These are phyloP conservation scores for Penicillium rolfsii DNA, from an alignment of 2,329 filamentous ascomycete genomes.

Conservation along the genomic window DNA sequence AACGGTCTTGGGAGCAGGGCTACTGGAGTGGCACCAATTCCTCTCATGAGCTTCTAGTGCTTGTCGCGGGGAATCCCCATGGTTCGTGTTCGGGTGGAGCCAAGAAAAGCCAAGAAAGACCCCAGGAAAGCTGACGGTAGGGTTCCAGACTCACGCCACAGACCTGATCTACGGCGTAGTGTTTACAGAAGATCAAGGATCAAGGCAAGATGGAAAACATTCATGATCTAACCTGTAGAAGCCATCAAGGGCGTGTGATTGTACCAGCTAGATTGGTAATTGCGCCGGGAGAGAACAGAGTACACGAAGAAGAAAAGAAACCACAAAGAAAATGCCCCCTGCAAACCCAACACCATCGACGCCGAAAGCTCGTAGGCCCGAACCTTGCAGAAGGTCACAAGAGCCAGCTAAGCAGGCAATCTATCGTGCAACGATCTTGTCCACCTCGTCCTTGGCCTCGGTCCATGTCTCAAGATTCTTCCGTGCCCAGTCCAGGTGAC, in stretches of 20 bases:
- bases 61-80: not conserved
- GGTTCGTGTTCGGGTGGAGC: not conserved
- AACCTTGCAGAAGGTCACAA: not conserved
- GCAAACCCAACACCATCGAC: not conserved
- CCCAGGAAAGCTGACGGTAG: not conserved
- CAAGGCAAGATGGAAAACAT: not conserved
- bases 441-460: slow-evolving; percentile 82
- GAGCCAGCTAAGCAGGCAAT: not conserved
- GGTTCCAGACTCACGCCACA: not conserved
- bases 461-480: slow-evolving; percentile 92
- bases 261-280: slow-evolving; percentile 2
- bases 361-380: not conserved
- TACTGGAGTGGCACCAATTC: not conserved
- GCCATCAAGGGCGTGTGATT: not conserved
- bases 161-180: not conserved
- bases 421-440: slow-evolving; percentile 69
- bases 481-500: slow-evolving; percentile 91
- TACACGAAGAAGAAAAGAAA: not conserved
- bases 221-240: not conserved
- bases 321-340: not conserved
- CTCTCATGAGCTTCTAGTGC: not conserved
- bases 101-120: not conserved
- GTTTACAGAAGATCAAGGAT: not conserved
- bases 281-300: not conserved
- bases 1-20: not conserved